A percentile compares a stretch with the other conserved stretches of the same genome.
Conservation (phyloP, 169 alveolate species). For the Eimeria praecox region DNA sequence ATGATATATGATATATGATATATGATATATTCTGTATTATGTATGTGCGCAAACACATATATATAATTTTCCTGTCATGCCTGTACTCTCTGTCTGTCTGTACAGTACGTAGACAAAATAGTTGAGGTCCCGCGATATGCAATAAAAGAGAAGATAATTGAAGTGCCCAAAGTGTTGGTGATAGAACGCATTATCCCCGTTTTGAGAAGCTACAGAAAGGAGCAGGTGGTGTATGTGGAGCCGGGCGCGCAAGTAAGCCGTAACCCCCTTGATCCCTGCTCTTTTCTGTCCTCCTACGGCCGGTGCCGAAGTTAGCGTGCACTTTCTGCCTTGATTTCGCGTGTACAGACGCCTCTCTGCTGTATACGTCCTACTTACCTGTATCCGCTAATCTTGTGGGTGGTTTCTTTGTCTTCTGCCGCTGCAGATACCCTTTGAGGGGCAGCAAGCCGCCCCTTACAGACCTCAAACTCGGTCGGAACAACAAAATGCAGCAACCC, state of each 20-base stretch:
- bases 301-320: neutral
- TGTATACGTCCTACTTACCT: neutral
- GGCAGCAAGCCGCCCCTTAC: neutral
- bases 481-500: neutral
- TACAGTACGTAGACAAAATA: conserved; percentile 77
- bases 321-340: neutral
- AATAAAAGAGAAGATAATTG: conserved; percentile 74
- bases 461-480: neutral
- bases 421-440: conserved; percentile 19
- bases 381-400: neutral
- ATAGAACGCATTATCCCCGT: conserved; percentile 81
- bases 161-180: conserved; percentile 76
- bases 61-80: neutral
- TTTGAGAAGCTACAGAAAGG: conserved; percentile 69
- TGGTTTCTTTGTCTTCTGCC: neutral
- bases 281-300: neutral
- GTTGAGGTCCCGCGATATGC: conserved; percentile 77
- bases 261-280: neutral
- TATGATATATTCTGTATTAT: neutral
- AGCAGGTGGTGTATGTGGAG: conserved; percentile 68
- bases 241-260: conserved; percentile 61
- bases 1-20: too few species aligned
- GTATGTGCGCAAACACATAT: too few species aligned
- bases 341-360: neutral
- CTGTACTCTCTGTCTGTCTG: neutral